Evolutionary conservation across 148 eudicot genomes (phyloP), one percentile per base, ranked within the genome.

Genomic region (Polygonum maritimum): DNA sequence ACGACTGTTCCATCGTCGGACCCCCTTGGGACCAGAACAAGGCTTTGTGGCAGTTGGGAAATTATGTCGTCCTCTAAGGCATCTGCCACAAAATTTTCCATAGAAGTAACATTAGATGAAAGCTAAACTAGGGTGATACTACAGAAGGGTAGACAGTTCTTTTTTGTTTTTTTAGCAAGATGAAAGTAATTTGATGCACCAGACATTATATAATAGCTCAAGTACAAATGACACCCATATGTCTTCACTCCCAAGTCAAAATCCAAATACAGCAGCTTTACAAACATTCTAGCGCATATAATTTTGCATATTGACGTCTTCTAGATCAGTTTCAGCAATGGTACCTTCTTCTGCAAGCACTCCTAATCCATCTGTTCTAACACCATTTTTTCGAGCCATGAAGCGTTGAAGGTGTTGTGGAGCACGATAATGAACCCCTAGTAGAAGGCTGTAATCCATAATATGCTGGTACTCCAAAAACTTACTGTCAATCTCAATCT

Each of bases 11-110:
- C 47, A 67, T 91, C 93, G 41, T 89, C 90, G 45, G 55, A 44
- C 75, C 90, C 94, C 79, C 94, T 85, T n/a, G 99, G 97, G 41
- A 95, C 98, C 82, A 95, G 84, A 75, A 95, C 94, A 78, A 95
- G 94, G 82, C 94, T 91, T 77, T 92, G 88, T 16, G 97, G 99
- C 67, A 84, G 81, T 73, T 83, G 80, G 55, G 84, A 77, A 75
- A 88, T 44, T 44, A 44, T 82, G 63, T 92, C 90, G 81, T 95
- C 99, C 65, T 95, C 97, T 82, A 85, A 55, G n/a, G 85, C 77
- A 79, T 92, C 98, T 94, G 88, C 74, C 67, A 72, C 75, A 15
- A 33, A 9, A 48, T 48, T 48, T 11, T 48, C 49, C 15, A 48
- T 48, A 48, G 49, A 11, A 44, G 6, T 8, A 44, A 6, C 47